Evolutionary conservation across 2,329 filamentous ascomycete species (phyloP), one percentile per base, ranked within the genome.

Genomic region (Exophiala calicioides): DNA sequence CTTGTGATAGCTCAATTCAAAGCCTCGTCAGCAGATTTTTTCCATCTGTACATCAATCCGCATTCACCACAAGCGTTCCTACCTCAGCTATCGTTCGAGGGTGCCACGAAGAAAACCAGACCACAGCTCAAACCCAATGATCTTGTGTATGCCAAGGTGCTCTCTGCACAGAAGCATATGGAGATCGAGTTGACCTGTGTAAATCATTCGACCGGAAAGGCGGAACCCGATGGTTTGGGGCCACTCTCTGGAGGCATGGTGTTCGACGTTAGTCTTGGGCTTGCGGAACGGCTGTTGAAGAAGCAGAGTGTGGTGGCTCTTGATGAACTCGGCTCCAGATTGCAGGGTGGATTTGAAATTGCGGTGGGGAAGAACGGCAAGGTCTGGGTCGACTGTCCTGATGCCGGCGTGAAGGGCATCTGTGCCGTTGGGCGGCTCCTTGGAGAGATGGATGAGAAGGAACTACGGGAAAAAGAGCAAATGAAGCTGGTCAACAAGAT

Each of bases 121-220:
- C 93, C 93, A 0, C 78, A 88, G 55, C 79, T 97, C 32, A 73
- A 77, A 20, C 63, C 81, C 10, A 89, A 89, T 27, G 82, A 88
- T 41, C 72, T 96, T 20, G 88, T 97, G 26, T 97, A 97, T 70
- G 91, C 90, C 27, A 86, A 91, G 53, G 82, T 98, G 32, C 75
- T 80, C 20, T 80, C 85, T 30, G 85, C 87, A 13, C 85, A 88
- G 61, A 84, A 85, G 55, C 86, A 90, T 67, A 88, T 90, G 72
- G 89, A 96, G 62, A 79, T 89, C 1, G 93, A 97, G 70, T 74
- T 98, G 33, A 89, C 94, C 61, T 97, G 93, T 66, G 85, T 95
- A 33, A 88, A 90, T 53, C 78, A 88, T 0, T 79, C 85, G 1
- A 96, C 90, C 0, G 91, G 91, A 19, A 95, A 94, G 62, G 78